A percentile compares a stretch with the other conserved stretches of the same genome.
Evolutionary conservation across 1,284 basidiomycete species (phyloP).

Genomic region (Apiotrichum akiyoshidainum): DNA sequence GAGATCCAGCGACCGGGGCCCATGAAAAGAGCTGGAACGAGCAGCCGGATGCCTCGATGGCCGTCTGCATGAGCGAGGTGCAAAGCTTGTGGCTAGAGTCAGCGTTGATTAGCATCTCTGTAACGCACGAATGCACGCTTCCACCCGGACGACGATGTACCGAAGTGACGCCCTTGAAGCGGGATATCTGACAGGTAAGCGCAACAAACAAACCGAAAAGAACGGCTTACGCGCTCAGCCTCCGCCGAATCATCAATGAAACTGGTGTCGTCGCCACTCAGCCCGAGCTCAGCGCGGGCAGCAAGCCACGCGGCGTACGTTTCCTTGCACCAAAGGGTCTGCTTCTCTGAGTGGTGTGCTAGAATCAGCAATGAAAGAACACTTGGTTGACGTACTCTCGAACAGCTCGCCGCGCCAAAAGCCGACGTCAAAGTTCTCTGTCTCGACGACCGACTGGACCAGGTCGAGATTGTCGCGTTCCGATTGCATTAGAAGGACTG

Average conservation of each 20-base stretch:
- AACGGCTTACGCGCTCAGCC: constrained; percentile 27
- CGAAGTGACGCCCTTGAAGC: constrained; percentile 21
- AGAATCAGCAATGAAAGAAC: background rate
- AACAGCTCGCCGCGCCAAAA: constrained; percentile 31
- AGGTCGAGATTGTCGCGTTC: constrained; percentile 36
- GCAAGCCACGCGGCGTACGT: constrained; percentile 22
- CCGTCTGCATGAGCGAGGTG: constrained; percentile 24
- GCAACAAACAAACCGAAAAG: too few relatives aligned
- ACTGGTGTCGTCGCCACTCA: constrained; percentile 18
- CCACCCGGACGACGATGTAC: constrained; percentile 26
- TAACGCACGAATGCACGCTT: constrained; percentile 25
- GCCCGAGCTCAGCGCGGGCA: constrained; percentile 19
- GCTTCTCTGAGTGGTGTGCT: constrained; percentile 21
- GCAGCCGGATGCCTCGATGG: constrained; percentile 16
- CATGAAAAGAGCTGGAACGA: constrained; percentile 25
- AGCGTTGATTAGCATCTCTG: background rate
- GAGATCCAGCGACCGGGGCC: constrained; percentile 24
- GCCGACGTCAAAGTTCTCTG: constrained; percentile 28
- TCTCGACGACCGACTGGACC: constrained; percentile 18
- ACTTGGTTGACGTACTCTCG: constrained; percentile 17
- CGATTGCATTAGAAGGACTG: constrained; percentile 21
- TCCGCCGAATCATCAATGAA: constrained; percentile 31
- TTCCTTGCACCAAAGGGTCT: constrained; percentile 12
- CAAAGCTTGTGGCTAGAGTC: constrained; percentile 30
- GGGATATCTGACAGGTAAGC: constrained; percentile 9